These are phyloP conservation scores for Medicago lupulina DNA, from an alignment of 306 rosid species.

Conservation along the genomic window DNA sequence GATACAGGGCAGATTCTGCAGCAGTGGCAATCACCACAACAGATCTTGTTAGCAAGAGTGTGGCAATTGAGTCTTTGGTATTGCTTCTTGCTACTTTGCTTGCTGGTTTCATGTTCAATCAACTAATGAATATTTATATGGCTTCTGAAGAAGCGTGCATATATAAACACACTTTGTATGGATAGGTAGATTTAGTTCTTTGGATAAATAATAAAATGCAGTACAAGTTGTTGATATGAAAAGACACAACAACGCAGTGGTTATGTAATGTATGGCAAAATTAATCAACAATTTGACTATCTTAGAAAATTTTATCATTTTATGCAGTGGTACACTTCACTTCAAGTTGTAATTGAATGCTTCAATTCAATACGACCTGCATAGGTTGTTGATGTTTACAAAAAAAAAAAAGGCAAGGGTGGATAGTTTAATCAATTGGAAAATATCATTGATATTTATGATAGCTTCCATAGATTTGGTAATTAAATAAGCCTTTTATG, in stretches of 20 bases:
- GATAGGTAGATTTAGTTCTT: constrained; percentile 19
- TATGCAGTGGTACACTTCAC: constrained; percentile 10
- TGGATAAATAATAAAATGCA: constrained; percentile 23
- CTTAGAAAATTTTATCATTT: constrained; percentile 32
- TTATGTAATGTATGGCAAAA: constrained; percentile 10
- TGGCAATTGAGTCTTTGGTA: constrained; percentile 89
- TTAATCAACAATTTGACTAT: constrained; percentile 11
- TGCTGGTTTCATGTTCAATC: constrained; percentile 23
- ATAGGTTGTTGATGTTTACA: constrained; percentile 5
- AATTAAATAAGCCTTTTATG: constrained; percentile 23
- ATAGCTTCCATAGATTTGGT: constrained; percentile 17
- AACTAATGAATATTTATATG: constrained; percentile 6
- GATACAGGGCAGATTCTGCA: constrained; percentile 85
- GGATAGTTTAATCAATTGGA: constrained; percentile 3
- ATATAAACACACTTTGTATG: neutral
- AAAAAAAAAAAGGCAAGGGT: neutral
- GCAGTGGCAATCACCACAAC: constrained; percentile 98
- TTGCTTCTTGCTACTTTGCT: constrained; percentile 32
- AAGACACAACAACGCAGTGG: constrained; percentile 10
- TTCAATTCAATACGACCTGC: constrained; percentile 7
- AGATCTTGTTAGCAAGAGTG: constrained; percentile 95
- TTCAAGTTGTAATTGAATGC: constrained; percentile 5
- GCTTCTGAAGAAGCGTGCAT: neutral
- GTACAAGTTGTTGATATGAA: constrained; percentile 28
- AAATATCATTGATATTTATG: constrained; percentile 21